Base-by-base conservation (phyloP, 208 protist genomes). In the Leishmania major region DNA sequence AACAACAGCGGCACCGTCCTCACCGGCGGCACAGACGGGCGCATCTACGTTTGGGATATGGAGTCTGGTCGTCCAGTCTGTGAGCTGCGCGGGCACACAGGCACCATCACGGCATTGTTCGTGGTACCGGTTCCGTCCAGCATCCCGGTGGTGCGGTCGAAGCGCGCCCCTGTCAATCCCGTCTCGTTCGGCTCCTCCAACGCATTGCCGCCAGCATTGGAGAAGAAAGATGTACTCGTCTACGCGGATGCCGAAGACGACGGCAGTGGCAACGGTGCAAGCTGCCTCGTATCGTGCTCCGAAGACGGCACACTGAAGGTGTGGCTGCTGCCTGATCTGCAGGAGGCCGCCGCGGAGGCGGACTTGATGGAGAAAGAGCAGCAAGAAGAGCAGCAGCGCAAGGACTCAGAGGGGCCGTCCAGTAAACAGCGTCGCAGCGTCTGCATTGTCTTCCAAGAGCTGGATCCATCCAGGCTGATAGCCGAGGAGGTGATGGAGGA, bases 1-100 rank as follows among this genome's bases (percentile, higher is more conserved):
- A 75, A 69, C 45, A 78, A 77, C 70, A 85, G 83, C 79, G 79
- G 81, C 55, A 49, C 89, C n/a, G 73, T 94, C 31, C n/a, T 94
- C 28, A 97, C 94, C n/a, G 94, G 92, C 62, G 82, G 91, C 69
- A 87, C 89, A 22, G 94, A 97, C 76, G 91, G 94, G 49, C 82
- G 93, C 5, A 80, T 95, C 57, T 92, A 89, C 55, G 85, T 97
- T 7, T 97, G 92, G 90, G 90, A 97, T 78, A 79, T 82, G 64
- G 87, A 86, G 35, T 80, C 78, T 25, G 92, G 92, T 35, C 85
- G 89, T 51, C 89, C 86, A 37, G 90, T 95, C 47, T 90, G 91
- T 57, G 64, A 93, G 62, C 83, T 97, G 62, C 72, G 89, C 25
- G 94, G 92, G 37, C 94, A 97, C 83, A 83, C 77, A 19, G 95